These are phyloP conservation scores for Dactylorhiza incarnata DNA, from an alignment of 106 monocot genomes.

Conservation along the genomic window DNA sequence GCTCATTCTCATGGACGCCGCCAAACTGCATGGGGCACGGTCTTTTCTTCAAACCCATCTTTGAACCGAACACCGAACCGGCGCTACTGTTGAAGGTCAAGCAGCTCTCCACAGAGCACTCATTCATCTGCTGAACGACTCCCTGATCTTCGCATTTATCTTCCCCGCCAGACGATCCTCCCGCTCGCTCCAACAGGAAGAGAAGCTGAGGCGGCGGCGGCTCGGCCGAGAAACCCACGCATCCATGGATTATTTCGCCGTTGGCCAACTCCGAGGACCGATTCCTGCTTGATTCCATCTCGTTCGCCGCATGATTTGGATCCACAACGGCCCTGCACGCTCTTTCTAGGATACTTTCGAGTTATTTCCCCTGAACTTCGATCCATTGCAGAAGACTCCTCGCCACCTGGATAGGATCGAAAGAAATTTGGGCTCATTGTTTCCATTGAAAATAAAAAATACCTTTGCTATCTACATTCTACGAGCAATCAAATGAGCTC, in stretches of 20 bases:
- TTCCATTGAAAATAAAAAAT: too few species aligned
- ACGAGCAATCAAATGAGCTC: too few species aligned
- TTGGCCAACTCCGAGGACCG: slow-evolving; percentile 14
- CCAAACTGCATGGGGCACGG: neutral
- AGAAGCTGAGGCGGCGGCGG: slow-evolving; percentile 4
- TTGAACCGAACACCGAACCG: neutral
- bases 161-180: neutral
- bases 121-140: slow-evolving; percentile 16
- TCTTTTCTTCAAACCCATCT: slow-evolving; percentile 13
- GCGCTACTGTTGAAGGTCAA: slow-evolving; percentile 19
- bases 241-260: slow-evolving; percentile 8
- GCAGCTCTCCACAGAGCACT: slow-evolving; percentile 38
- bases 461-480: too few species aligned
- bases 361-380: slow-evolving; percentile 45
- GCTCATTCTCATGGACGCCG: neutral
- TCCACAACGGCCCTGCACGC: slow-evolving; percentile 28
- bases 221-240: slow-evolving; percentile 7
- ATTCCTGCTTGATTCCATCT: neutral
- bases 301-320: slow-evolving; percentile 1
- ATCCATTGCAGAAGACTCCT: slow-evolving; percentile 38
- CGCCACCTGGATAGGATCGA: slow-evolving; percentile 30
- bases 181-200: slow-evolving; percentile 12
- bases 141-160: slow-evolving; percentile 6
- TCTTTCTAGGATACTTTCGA: slow-evolving; percentile 42
- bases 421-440: too few species aligned